These are phyloP conservation scores for Fusarium transvaalense DNA, from an alignment of 2,329 filamentous ascomycete genomes.

Conservation along the genomic window DNA sequence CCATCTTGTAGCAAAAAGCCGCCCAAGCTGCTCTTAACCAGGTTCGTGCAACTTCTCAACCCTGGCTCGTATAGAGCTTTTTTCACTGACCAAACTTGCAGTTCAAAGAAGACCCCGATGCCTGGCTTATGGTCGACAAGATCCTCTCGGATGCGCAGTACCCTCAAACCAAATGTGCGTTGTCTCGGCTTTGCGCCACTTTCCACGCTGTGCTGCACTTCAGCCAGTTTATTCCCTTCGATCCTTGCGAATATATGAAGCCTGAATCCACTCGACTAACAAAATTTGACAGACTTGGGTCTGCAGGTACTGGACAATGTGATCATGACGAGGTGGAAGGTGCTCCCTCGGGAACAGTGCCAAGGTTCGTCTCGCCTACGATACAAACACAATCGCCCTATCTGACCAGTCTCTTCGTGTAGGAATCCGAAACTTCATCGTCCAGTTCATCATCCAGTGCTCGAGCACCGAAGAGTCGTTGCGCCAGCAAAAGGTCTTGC, in stretches of 20 bases:
- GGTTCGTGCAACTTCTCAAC: conserved; percentile 65
- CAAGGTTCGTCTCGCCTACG: conserved; percentile 69
- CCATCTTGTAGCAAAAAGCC: conserved; percentile 85
- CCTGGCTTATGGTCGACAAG: conserved; percentile 97
- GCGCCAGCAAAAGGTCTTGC: conserved; percentile 84
- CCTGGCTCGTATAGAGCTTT: not conserved
- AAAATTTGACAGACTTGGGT: conserved; percentile 76
- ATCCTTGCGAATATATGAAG: conserved; percentile 2
- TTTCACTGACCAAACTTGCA: conserved; percentile 55
- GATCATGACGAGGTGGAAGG: conserved; percentile 99
- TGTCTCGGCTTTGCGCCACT: conserved; percentile 31
- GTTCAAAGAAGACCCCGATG: conserved; percentile 99
- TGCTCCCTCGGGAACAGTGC: conserved; percentile 94
- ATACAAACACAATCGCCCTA: not conserved
- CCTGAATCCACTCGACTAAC: conserved; percentile 45
- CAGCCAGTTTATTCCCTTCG: not conserved
- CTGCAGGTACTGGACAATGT: conserved; percentile 98
- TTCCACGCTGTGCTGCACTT: conserved; percentile 9
- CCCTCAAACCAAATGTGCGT: conserved; percentile 94
- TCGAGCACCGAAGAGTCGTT: conserved; percentile 91
- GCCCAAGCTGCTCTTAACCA: conserved; percentile 94
- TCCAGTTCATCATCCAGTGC: conserved; percentile 96
- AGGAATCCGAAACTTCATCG: conserved; percentile 99
- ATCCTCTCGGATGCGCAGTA: conserved; percentile 94
- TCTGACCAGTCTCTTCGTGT: conserved; percentile 34